phyloP scores from a whole-genome alignment of 192 early-diverging fungal genomes.

The Irineochytrium annulatum region DNA sequence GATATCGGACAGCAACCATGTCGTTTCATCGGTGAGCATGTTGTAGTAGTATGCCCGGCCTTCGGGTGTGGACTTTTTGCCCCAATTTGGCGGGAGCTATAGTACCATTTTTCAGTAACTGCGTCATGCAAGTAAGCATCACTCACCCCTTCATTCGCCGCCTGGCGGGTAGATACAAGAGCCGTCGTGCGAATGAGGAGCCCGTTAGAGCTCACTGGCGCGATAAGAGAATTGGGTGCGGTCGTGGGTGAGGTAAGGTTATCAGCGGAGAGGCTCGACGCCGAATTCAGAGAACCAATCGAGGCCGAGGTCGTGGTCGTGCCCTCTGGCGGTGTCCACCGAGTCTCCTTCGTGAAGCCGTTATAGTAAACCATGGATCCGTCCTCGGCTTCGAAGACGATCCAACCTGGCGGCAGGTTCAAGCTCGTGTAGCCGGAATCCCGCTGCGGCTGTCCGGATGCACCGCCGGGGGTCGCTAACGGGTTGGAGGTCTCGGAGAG shows the following conservation, averaged over 20 bases:
- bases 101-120: neutral
- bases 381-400: constrained; percentile 47
- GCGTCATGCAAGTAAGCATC: neutral
- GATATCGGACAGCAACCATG: constrained; percentile 43
- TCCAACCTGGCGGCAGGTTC: constrained; percentile 41
- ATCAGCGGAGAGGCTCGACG: constrained; percentile 7
- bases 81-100: constrained; percentile 57
- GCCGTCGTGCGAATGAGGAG: neutral
- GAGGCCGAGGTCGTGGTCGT: neutral
- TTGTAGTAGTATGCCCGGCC: constrained; percentile 64
- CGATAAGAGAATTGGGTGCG: neutral
- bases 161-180: neutral
- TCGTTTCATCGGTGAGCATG: constrained; percentile 62
- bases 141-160: constrained; percentile 2
- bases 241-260: neutral
- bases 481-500: constrained; percentile 7
- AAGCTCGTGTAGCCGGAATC: constrained; percentile 17
- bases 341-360: constrained; percentile 43
- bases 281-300: constrained; percentile 7
- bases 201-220: neutral
- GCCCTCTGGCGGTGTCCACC: constrained; percentile 48
- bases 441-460: neutral
- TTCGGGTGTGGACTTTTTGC: constrained; percentile 52
- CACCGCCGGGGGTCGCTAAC: neutral
- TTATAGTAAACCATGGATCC: constrained; percentile 49